These are phyloP conservation scores for Aspergillus ochraceoroseus DNA, from an alignment of 2,329 filamentous ascomycete genomes.

Conservation along the genomic window DNA sequence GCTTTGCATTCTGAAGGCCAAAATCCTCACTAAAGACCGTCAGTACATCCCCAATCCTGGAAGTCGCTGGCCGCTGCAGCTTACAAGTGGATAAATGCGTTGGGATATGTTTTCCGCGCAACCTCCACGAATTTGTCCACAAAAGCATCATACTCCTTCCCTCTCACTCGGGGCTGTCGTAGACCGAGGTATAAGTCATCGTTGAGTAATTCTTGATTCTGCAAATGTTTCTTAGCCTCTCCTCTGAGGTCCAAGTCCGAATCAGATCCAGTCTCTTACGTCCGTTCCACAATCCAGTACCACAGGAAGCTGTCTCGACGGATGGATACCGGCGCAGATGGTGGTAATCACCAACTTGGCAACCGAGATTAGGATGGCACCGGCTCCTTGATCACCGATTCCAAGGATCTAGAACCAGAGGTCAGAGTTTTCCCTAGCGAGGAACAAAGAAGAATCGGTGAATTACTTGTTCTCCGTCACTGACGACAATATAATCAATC, in stretches of 20 bases:
- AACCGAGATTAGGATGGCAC: constrained; percentile 75
- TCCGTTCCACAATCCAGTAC: constrained; percentile 83
- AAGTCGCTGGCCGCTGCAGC: no score
- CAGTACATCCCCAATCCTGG: no score
- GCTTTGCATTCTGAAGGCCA: constrained; percentile 68
- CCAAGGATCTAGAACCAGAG: constrained; percentile 64
- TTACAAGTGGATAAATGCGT: constrained; percentile 75
- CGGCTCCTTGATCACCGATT: constrained; percentile 83
- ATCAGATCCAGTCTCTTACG: constrained; percentile 31
- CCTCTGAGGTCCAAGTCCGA: no score
- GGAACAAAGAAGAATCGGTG: neutral
- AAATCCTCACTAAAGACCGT: constrained; percentile 77
- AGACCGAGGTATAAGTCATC: constrained; percentile 78
- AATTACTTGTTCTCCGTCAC: constrained; percentile 56
- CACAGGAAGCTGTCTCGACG: constrained; percentile 70
- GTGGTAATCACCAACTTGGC: constrained; percentile 81
- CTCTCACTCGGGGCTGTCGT: constrained; percentile 60
- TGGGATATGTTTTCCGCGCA: constrained; percentile 66
- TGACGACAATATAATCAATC: constrained; percentile 84
- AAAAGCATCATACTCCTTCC: constrained; percentile 69
- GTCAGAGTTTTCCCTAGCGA: no score
- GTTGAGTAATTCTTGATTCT: constrained; percentile 66
- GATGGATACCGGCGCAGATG: constrained; percentile 80
- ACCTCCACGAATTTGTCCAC: constrained; percentile 68
- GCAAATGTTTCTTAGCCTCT: neutral